Evolutionary conservation across 805 yeast species (phyloP).

Genomic region (Candida yuanshanica): DNA sequence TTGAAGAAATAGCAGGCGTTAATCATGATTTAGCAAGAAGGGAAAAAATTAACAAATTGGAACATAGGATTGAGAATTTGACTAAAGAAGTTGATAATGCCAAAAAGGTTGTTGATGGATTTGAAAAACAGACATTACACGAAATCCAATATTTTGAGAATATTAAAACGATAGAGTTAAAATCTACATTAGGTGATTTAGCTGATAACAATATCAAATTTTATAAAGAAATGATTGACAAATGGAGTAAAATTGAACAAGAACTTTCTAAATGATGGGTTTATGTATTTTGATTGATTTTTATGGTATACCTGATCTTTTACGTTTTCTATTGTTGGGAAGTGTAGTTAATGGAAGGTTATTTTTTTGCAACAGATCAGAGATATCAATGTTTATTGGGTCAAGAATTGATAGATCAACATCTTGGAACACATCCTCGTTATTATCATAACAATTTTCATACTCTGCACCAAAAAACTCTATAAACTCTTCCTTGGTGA

Average conservation of each 20-base stretch:
- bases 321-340: conserved; percentile 1
- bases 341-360: background rate
- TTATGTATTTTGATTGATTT: background rate
- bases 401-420: conserved; percentile 15
- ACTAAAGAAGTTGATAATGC: conserved; percentile 47
- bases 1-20: conserved; percentile 59
- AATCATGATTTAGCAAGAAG: conserved; percentile 51
- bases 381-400: conserved; percentile 14
- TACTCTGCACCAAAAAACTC: conserved; percentile 31
- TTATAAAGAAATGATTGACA: conserved; percentile 59
- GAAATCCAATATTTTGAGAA: conserved; percentile 68
- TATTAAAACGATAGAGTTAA: conserved; percentile 73
- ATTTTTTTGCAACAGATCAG: conserved; percentile 14
- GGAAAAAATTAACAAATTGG: conserved; percentile 46
- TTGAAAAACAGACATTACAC: conserved; percentile 50
- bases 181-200: conserved; percentile 60
- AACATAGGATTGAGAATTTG: conserved; percentile 41
- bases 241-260: conserved; percentile 60
- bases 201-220: conserved; percentile 74
- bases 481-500: conserved; percentile 45
- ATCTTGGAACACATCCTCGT: conserved; percentile 13
- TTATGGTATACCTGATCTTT: background rate
- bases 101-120: conserved; percentile 43
- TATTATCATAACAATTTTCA: conserved; percentile 6
- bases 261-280: conserved; percentile 20